Conservation (phyloP, 1,284 basidiomycete genomes). For the Sporisorium graminicola region DNA sequence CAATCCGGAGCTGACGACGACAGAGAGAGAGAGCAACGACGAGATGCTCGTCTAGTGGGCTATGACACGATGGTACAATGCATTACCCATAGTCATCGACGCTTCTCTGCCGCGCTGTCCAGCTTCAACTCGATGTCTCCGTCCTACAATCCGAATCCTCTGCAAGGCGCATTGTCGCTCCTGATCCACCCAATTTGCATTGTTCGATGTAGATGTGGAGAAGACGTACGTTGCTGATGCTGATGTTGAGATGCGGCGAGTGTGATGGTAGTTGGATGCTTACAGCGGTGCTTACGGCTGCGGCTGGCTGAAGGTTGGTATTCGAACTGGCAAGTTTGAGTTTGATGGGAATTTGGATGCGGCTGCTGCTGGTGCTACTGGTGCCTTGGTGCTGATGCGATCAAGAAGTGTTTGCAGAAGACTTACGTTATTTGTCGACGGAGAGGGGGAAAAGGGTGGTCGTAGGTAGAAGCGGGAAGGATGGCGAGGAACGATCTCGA, state of each 20-base stretch:
- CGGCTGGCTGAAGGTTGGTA: neutral
- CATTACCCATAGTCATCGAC: no score
- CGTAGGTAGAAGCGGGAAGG: slow-evolving; percentile 45
- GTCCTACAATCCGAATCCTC: no score
- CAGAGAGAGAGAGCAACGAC: no score
- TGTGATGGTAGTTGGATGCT: neutral
- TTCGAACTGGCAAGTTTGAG: neutral
- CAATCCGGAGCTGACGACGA: no score
- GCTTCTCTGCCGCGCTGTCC: no score
- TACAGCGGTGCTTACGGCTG: no score
- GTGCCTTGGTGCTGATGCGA: slow-evolving; percentile 31
- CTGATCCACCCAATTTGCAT: neutral
- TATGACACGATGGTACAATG: no score
- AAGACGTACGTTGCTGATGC: slow-evolving; percentile 23
- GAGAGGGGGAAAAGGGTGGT: slow-evolving; percentile 32
- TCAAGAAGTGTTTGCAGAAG: slow-evolving; percentile 11
- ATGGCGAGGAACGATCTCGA: slow-evolving; percentile 43
- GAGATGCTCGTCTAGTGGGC: no score
- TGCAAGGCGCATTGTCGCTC: no score
- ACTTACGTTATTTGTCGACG: slow-evolving; percentile 52
- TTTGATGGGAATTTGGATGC: neutral
- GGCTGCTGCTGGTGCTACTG: slow-evolving; percentile 2
- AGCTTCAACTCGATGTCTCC: no score
- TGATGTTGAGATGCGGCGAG: neutral
- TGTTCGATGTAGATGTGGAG: neutral